Evolutionary conservation across 31 red algal species (phyloP), one percentile per base, ranked within the genome.

Genomic region (Odonthalia washingtoniensis): DNA sequence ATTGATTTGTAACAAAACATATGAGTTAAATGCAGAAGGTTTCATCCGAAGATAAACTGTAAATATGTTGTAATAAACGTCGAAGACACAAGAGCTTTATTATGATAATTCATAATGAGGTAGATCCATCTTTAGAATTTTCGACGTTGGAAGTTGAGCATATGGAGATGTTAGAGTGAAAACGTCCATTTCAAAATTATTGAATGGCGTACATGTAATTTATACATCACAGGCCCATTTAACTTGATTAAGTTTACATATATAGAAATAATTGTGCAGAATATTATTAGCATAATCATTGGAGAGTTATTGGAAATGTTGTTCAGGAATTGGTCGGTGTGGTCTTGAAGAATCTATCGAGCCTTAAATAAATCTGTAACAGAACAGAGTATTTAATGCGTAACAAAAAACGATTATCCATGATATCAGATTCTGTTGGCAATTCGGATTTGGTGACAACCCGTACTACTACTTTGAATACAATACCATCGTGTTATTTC

Each of bases 61-160:
- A 75, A 57, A 75, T 17, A 75, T 17, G 36, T 0, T 5, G 36
- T 75, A 1, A 17, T 66, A 0, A 3, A 28, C 61, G 46, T 53
- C 77, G n/a, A 63, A 53, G 24, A 31, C 52, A 44, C 17, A 80
- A 26, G 18, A 53, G 77, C 43, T 52, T 49, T 12, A 49, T 35
- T 72, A 12, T 16, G 26, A 6, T 17, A 72, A 27, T 17, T n/a
- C 26, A 38, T 72, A 72, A 27, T 35, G 67, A 72, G 26, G 28
- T 35, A 32, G 67, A 72, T 17, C 31, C 9, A 72, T 16, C 27
- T 72, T 57, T 9, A 57, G 49, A 57, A 57, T 9, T 57, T 57
- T 9, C 9, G 9, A 21, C 49, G 21, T 9, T 57, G 49, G 49
- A 57, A 57, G 49, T 21, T 57, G 9, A 14, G 49, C 21, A 14